Percentiles rank a stretch among this genome's conserved stretches.
Evolutionary conservation across 495 filamentous ascomycete genomes (phyloP).

Genomic region (Aspergillus indologenus): DNA sequence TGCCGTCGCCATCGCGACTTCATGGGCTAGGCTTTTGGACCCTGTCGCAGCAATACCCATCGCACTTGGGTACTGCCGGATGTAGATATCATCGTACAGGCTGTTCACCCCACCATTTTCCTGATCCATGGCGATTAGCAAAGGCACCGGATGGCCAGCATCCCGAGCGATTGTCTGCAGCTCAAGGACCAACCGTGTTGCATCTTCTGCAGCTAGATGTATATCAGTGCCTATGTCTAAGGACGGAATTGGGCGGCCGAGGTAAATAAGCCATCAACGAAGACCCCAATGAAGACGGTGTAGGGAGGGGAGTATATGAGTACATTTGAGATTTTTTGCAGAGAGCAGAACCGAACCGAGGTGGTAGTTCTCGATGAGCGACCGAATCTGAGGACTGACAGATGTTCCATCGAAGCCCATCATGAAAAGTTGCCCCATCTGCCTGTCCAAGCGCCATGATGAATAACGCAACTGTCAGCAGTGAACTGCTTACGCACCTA

Average conservation of each 20-base stretch:
- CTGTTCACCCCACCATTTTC: conserved; percentile 96
- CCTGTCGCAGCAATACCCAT: conserved; percentile 89
- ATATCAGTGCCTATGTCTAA: conserved; percentile 19
- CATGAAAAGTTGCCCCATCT: conserved; percentile 88
- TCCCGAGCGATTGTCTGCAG: conserved; percentile 83
- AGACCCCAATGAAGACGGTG: conserved; percentile 2
- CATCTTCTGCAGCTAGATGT: conserved; percentile 71
- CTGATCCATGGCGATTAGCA: conserved; percentile 83
- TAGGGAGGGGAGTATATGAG: conserved; percentile 9
- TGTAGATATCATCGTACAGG: conserved; percentile 85
- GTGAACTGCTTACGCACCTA: conserved; percentile 7
- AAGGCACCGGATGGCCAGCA: conserved; percentile 78
- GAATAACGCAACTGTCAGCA: conserved; percentile 39
- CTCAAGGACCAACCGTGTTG: conserved; percentile 75
- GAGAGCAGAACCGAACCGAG: conserved; percentile 80
- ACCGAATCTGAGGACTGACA: conserved; percentile 79
- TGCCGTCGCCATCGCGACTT: conserved; percentile 81
- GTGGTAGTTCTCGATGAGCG: conserved; percentile 81
- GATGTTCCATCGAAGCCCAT: conserved; percentile 93
- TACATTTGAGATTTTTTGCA: conserved; percentile 91
- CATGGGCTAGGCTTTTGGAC: conserved; percentile 71
- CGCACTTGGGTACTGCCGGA: conserved; percentile 85
- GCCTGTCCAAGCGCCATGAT: conserved; percentile 34
- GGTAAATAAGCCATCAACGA: neutral
- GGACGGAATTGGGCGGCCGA: neutral